Evolutionary conservation across 208 protist species (phyloP).

Genomic region (Trypanosoma congolense): DNA sequence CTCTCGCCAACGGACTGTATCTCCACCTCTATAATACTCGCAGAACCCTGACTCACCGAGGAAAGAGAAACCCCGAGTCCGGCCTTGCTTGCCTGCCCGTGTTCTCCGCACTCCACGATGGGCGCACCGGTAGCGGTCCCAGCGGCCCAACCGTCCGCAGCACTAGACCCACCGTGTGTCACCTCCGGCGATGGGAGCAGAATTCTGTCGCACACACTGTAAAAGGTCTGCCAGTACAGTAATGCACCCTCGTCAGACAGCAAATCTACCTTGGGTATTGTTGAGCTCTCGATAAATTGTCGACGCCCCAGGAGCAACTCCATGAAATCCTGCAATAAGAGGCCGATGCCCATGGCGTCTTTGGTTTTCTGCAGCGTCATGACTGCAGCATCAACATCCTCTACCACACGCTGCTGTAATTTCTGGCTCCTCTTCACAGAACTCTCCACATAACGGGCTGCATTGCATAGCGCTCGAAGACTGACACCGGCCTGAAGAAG

Average conservation of each 20-base stretch:
- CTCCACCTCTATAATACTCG: not conserved
- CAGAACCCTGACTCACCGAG: not conserved
- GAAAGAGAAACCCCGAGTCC: not conserved
- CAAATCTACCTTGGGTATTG: conserved; percentile 40
- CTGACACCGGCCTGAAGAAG: conserved; percentile 67
- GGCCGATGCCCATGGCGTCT: conserved; percentile 17
- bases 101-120: not conserved
- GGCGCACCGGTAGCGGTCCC: no score
- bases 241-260: conserved; percentile 28
- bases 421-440: conserved; percentile 27
- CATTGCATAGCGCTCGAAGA: conserved; percentile 59
- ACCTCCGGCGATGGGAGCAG: conserved; percentile 38
- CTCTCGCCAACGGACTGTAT: conserved; percentile 13
- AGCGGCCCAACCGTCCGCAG: no score
- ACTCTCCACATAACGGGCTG: conserved; percentile 43
- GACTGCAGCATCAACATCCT: conserved; percentile 23
- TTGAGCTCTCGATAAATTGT: conserved; percentile 2
- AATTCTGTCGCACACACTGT: conserved; percentile 48
- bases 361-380: conserved; percentile 6
- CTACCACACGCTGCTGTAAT: conserved; percentile 6
- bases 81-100: not conserved
- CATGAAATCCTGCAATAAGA: conserved; percentile 31
- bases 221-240: conserved; percentile 52
- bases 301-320: conserved; percentile 16
- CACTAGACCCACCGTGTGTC: conserved; percentile 7